phyloP scores from a whole-genome alignment of 1,284 basidiomycete species.

The Leccinum proximum region DNA sequence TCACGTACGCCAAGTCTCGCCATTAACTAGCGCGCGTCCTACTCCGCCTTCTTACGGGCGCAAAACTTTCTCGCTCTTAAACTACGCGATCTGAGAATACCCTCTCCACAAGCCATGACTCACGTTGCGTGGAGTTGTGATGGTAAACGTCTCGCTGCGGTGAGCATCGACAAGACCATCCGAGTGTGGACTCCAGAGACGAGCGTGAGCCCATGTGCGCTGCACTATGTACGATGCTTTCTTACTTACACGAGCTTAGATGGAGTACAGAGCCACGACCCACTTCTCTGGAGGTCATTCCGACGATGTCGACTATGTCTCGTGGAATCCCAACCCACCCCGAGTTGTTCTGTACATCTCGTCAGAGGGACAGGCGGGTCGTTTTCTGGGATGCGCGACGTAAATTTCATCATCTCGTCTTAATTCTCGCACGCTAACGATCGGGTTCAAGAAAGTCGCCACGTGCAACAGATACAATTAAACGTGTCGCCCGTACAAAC shows the following conservation, averaged over 20 bases:
- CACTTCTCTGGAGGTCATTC: conserved; percentile 65
- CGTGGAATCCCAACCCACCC: conserved; percentile 81
- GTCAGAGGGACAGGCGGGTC: conserved; percentile 66
- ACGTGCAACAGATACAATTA: conserved; percentile 53
- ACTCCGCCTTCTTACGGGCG: conserved; percentile 39
- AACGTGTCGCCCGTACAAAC: conserved; percentile 60
- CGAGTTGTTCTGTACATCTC: conserved; percentile 74
- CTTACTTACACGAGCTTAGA: conserved; percentile 36
- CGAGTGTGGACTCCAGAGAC: conserved; percentile 74
- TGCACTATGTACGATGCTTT: not conserved
- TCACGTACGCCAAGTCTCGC: conserved; percentile 51
- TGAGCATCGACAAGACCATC: conserved; percentile 75
- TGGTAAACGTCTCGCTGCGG: conserved; percentile 72
- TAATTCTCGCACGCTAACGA: conserved; percentile 14
- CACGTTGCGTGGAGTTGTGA: conserved; percentile 82
- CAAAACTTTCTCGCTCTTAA: conserved; percentile 76
- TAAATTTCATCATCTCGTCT: conserved; percentile 27
- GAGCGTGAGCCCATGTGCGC: conserved; percentile 45
- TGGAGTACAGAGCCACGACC: conserved; percentile 62
- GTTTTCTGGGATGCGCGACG: conserved; percentile 85
- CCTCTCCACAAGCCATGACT: conserved; percentile 59
- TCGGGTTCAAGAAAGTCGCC: conserved; percentile 54
- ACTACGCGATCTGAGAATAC: conserved; percentile 68
- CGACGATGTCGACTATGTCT: conserved; percentile 72
- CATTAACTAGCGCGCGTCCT: conserved; percentile 8